Evolutionary conservation across 164 flowering plant genomes (phyloP).

Genomic region (Euptelea pleiosperma): DNA sequence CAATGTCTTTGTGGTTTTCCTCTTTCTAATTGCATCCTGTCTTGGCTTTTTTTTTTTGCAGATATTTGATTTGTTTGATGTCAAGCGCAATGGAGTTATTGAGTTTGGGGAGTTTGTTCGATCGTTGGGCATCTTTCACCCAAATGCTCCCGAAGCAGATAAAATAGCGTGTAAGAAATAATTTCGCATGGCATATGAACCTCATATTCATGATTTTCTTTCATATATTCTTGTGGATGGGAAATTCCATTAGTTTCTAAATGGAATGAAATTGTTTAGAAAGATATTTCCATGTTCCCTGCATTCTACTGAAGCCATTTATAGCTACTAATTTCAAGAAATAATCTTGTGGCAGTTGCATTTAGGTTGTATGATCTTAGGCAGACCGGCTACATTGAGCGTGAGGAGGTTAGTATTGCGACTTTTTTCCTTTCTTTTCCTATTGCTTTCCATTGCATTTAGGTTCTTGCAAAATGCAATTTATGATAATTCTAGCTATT

Average conservation of each 20-base stretch:
- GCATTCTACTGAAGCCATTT: slow-evolving; percentile 1
- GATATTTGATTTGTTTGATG: slow-evolving; percentile 77
- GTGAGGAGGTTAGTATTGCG: slow-evolving; percentile 55
- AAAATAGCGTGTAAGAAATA: slow-evolving; percentile 58
- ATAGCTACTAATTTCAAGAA: slow-evolving; percentile 1
- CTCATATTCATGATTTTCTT: too few species aligned
- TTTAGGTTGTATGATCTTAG: slow-evolving; percentile 71
- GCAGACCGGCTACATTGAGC: slow-evolving; percentile 77
- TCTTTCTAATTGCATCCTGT: not conserved
- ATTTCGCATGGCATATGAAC: too few species aligned
- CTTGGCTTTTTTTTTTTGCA: slow-evolving; percentile 22
- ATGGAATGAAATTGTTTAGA: not conserved
- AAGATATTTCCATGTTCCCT: not conserved
- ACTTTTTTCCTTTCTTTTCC: not conserved
- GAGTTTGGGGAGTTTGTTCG: slow-evolving; percentile 83
- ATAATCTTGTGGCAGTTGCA: slow-evolving; percentile 50
- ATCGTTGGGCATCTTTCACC: slow-evolving; percentile 67
- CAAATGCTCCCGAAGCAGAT: slow-evolving; percentile 54
- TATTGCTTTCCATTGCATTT: not conserved
- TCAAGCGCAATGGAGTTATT: slow-evolving; percentile 65
- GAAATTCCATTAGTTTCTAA: too few species aligned
- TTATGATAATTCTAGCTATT: not conserved
- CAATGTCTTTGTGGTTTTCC: not conserved
- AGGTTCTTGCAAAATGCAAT: not conserved
- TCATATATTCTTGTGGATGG: too few species aligned